Base-by-base conservation (phyloP, 495 filamentous ascomycete genomes). In the Apodospora peruviana region DNA sequence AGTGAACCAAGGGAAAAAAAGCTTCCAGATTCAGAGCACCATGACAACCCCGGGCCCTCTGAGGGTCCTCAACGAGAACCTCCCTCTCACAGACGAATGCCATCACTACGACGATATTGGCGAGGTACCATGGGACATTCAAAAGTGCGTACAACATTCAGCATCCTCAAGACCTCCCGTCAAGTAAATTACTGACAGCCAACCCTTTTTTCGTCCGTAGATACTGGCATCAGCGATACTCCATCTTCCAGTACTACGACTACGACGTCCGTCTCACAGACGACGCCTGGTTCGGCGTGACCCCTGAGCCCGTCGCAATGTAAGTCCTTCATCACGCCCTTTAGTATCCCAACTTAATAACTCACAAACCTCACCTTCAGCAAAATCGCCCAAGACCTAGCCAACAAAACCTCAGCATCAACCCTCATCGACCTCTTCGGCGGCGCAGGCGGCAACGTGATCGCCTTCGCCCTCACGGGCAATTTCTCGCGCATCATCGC, bases 211-310 rank as follows among this genome's bases (percentile, higher is more conserved):
- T n/a, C n/a, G n/a, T n/a, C n/a, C 40, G 11, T 18, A 93, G 88
- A 65, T 98, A 97, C 69, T 98, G 84, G 79, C 71, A 80, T 18
- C 94, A 97, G 62, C 81, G 93, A 19, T 79, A 90, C 61, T 81
- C 78, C 40, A 84, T 97, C 44, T 97, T 94, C 67, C 80, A 83
- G 25, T 77, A 68, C 50, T 95, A 91, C 60, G 83, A 88, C 58
- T 80, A 88, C 34, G 91, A 89, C 14, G 79, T 98, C 60, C 87
- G 83, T 76, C 82, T 97, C 72, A 97, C 93, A 0, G 82, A 90
- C 58, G 82, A 88, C 70, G 85, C 88, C 22, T 98, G 93, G 93
- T 98, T 90, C 67, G 94, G 90, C 39, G 87, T 97, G 8, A 97
- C 93, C 1, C 90, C 93, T 11, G 93, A 97, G 65, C 85, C 83